Conservation (phyloP, 2,329 filamentous ascomycete species). For the Alternaria rosae region DNA sequence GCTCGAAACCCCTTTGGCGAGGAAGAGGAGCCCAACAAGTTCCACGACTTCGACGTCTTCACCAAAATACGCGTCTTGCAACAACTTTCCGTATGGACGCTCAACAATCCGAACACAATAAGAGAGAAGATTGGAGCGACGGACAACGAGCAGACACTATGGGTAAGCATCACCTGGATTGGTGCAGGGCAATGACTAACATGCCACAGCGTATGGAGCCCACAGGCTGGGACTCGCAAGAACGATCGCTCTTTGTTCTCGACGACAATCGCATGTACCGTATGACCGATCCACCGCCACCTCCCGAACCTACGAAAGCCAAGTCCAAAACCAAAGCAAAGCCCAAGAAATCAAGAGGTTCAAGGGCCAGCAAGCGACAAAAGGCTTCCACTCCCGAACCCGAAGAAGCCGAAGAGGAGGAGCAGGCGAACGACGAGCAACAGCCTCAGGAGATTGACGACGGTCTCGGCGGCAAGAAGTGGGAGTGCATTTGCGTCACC, state of each 20-base stretch:
- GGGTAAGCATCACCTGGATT: constrained; percentile 66
- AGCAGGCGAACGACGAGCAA: constrained; percentile 38
- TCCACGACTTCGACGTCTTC: constrained; percentile 81
- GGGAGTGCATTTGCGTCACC: constrained; percentile 90
- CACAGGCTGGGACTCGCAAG: constrained; percentile 86
- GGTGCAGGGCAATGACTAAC: constrained; percentile 22
- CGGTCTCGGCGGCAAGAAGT: constrained; percentile 77
- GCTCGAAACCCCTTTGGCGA: constrained; percentile 83
- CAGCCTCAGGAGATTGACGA: constrained; percentile 58
- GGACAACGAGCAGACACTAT: constrained; percentile 80
- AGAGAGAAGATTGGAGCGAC: constrained; percentile 85
- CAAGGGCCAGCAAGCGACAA: constrained; percentile 75
- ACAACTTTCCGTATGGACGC: constrained; percentile 86
- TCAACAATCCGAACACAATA: constrained; percentile 86
- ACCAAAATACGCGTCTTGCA: constrained; percentile 85
- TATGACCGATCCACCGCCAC: constrained; percentile 75
- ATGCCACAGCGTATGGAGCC: constrained; percentile 70
- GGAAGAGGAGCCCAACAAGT: constrained; percentile 74
- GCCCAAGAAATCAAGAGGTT: constrained; percentile 63
- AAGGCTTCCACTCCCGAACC: constrained; percentile 61
- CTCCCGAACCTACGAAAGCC: constrained; percentile 63
- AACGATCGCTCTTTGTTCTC: constrained; percentile 86
- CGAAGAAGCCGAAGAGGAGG: constrained; percentile 53
- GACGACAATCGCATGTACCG: constrained; percentile 95
- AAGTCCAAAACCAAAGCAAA: constrained; percentile 62